Evolutionary conservation across 768 basidiomycete species (phyloP), one percentile per base, ranked within the genome.

Genomic region (Austroboletus eburneus): DNA sequence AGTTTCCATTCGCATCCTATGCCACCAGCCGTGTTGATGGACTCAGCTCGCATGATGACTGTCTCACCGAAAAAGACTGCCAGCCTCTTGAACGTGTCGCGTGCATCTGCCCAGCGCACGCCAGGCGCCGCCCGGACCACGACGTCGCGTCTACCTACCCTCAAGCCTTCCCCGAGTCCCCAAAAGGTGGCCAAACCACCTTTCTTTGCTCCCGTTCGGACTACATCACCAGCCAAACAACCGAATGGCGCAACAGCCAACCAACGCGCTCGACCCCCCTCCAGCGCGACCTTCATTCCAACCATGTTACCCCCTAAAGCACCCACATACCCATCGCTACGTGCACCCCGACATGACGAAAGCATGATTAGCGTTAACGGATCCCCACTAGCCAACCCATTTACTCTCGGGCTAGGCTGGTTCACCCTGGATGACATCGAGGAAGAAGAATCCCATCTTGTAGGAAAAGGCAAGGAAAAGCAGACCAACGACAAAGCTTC

Each of bases 281-380:
- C 85, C 20, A 74, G 71, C 20, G 72, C 80, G 20, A 79, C 73
- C 9, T 93, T 94, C 68, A 87, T 88, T 42, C 90, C 88, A 0
- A 64, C 73, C 6, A 70, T 92, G 30, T 12, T 27, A 27, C 69
- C 68, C 18, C 63, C 67, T 35, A 65, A 70, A 44, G 68, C 65
- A 8, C 70, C 69, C 51, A 66, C 53, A 45, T 77, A 58, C 52
- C 68, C 75, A 16, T 61, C 74, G 4, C 70, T 83, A 39, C 81
- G 88, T 21, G 72, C 83, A 60, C 84, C 87, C 10, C 78, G 85
- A 34, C 78, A 74, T 52, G 80, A 88, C 57, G 90, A 92, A 64
- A 80, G 73, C 57, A 79, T 91, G 78, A 72, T 91, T 41, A 87
- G 87, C 57, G 65, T 85, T 17, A 91, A 92, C 50, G 90, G 90